These are phyloP conservation scores for Ottelia alismoides DNA, from an alignment of 106 monocot species.

Conservation along the genomic window DNA sequence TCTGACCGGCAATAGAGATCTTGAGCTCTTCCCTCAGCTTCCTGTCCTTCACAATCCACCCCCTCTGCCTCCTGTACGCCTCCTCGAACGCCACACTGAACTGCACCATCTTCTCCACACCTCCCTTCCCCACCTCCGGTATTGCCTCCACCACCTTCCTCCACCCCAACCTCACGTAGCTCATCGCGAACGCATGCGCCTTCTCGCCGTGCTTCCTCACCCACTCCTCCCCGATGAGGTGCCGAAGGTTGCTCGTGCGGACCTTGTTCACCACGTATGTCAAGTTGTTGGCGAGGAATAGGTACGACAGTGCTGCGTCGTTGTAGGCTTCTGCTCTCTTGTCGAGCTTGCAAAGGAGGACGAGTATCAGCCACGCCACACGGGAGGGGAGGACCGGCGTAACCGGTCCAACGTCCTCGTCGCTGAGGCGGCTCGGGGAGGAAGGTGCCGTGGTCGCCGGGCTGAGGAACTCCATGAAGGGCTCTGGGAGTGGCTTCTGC, in stretches of 20 bases:
- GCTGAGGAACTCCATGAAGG: too few relatives aligned
- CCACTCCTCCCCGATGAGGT: conserved; percentile 24
- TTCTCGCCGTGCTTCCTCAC: conserved; percentile 14
- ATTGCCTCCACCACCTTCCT: conserved; percentile 14
- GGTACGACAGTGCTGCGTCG: conserved; percentile 28
- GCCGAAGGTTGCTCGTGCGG: conserved; percentile 10
- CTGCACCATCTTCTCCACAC: conserved; percentile 2
- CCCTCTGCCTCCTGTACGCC: conserved; percentile 16
- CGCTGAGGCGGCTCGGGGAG: not conserved
- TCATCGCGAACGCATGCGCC: conserved; percentile 14
- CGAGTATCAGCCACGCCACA: conserved; percentile 32
- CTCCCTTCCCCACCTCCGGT: too few relatives aligned
- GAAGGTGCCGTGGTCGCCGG: not conserved
- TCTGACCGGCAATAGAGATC: conserved; percentile 4
- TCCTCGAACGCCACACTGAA: conserved; percentile 36
- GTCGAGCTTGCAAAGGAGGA: conserved; percentile 49
- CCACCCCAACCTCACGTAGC: conserved; percentile 19
- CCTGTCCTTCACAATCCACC: conserved; percentile 35
- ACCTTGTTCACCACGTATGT: conserved; percentile 39
- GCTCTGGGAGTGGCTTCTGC: not conserved
- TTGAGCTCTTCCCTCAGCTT: conserved; percentile 26
- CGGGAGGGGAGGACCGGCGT: not conserved
- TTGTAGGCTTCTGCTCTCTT: conserved; percentile 21
- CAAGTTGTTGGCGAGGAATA: conserved; percentile 52
- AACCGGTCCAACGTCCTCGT: not conserved